Evolutionary conservation across 805 yeast genomes (phyloP).

Genomic region (Wickerhamiella nectarea): DNA sequence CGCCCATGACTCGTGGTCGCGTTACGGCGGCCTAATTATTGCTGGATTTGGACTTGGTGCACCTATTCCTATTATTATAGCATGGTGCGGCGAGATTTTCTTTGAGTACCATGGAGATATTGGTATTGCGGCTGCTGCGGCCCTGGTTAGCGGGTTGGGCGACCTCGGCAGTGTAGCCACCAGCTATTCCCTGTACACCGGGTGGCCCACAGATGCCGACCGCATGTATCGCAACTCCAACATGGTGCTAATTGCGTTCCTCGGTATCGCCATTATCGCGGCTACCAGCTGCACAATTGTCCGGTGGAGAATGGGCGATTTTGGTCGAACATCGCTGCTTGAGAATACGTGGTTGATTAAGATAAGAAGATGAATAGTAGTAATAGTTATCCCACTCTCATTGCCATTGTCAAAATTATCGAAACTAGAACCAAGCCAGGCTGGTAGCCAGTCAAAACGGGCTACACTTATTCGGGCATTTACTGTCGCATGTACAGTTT

Average conservation of each 20-base stretch:
- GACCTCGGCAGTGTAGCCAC: constrained; percentile 77
- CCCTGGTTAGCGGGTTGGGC: constrained; percentile 75
- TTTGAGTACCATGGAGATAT: constrained; percentile 61
- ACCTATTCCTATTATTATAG: constrained; percentile 79
- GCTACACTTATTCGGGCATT: too few relatives aligned
- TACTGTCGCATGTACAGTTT: too few relatives aligned
- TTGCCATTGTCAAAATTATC: too few relatives aligned
- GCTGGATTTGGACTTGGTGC: constrained; percentile 85
- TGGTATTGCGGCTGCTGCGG: constrained; percentile 72
- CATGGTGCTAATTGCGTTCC: constrained; percentile 69
- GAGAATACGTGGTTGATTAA: constrained; percentile 15
- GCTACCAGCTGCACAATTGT: constrained; percentile 28
- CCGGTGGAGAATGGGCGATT: constrained; percentile 28
- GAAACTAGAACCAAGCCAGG: too few relatives aligned
- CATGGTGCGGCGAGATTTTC: constrained; percentile 68
- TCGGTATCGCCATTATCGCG: constrained; percentile 59
- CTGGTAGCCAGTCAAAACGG: too few relatives aligned
- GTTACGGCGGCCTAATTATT: constrained; percentile 66
- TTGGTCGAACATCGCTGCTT: constrained; percentile 12
- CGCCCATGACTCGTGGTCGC: constrained; percentile 60
- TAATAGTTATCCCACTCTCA: too few relatives aligned
- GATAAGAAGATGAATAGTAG: background rate
- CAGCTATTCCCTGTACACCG: constrained; percentile 71
- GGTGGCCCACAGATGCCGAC: constrained; percentile 69
- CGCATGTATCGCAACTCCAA: constrained; percentile 55